Conservation (phyloP, 352 stramenopile genomes). For the Phytophthora macrochlamydospora region DNA sequence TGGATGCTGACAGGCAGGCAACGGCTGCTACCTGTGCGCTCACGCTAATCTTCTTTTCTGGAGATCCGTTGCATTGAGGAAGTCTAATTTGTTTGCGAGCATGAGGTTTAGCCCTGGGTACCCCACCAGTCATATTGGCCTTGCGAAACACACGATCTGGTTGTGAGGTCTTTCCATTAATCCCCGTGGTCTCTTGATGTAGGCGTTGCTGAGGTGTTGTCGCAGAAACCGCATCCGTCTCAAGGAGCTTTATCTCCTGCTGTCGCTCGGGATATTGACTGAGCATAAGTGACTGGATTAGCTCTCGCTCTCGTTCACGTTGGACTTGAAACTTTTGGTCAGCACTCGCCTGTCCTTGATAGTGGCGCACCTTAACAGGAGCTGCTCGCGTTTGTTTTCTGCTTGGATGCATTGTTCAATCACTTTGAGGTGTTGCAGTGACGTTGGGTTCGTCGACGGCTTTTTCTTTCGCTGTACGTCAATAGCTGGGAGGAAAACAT, state of each 20-base stretch:
- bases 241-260: slow-evolving; percentile 39
- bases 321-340: slow-evolving; percentile 66
- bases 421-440: slow-evolving; percentile 63
- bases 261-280: slow-evolving; percentile 25
- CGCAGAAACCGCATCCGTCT: slow-evolving; percentile 22
- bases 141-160: slow-evolving; percentile 54
- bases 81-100: slow-evolving; percentile 44
- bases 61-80: slow-evolving; percentile 47
- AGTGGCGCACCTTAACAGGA: slow-evolving; percentile 53
- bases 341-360: slow-evolving; percentile 52
- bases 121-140: slow-evolving; percentile 30
- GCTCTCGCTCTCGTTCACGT: slow-evolving; percentile 52
- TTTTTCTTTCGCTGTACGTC: slow-evolving; percentile 28
- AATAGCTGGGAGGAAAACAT: slow-evolving; percentile 69
- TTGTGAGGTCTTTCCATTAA: slow-evolving; percentile 26
- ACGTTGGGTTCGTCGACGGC: slow-evolving; percentile 15
- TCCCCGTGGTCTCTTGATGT: slow-evolving; percentile 28
- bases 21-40: slow-evolving; percentile 20
- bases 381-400: slow-evolving; percentile 70
- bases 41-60: slow-evolving; percentile 15
- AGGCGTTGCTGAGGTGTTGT: slow-evolving; percentile 14
- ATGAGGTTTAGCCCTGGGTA: slow-evolving; percentile 46
- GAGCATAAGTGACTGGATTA: slow-evolving; percentile 69
- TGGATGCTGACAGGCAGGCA: slow-evolving; percentile 13
- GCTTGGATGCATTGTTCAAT: slow-evolving; percentile 79